phyloP scores from a whole-genome alignment of 1,284 basidiomycete genomes.

The Rhizoctonia solani region DNA sequence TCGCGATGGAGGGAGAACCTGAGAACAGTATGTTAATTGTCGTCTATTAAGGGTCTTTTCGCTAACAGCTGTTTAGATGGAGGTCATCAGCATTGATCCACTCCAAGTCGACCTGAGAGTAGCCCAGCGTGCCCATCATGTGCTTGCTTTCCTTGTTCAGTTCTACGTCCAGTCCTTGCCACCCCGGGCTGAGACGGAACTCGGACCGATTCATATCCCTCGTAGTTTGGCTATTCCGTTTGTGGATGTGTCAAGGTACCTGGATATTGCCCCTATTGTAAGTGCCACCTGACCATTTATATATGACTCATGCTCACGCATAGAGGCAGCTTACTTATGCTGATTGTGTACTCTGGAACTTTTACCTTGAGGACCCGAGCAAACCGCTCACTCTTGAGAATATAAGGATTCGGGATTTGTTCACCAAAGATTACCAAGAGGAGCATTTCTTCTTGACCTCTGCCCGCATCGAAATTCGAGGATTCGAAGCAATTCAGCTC shows the following conservation, averaged over 20 bases:
- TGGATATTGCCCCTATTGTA: constrained; percentile 56
- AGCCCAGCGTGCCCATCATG: constrained; percentile 55
- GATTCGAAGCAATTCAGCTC: constrained; percentile 54
- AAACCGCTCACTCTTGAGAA: constrained; percentile 44
- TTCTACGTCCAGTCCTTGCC: constrained; percentile 56
- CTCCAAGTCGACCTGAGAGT: constrained; percentile 45
- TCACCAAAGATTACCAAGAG: constrained; percentile 55
- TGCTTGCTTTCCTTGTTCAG: constrained; percentile 58
- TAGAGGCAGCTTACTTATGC: constrained; percentile 53
- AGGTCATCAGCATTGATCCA: constrained; percentile 43
- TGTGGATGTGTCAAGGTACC: constrained; percentile 50
- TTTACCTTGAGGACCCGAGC: constrained; percentile 46
- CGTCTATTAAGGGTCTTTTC: constrained; percentile 35
- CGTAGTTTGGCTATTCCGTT: constrained; percentile 53
- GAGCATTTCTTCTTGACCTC: constrained; percentile 59
- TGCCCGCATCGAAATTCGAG: constrained; percentile 56
- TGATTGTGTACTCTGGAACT: constrained; percentile 62
- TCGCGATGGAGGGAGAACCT: constrained; percentile 42
- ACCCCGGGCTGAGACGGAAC: constrained; percentile 38
- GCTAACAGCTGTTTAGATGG: constrained; percentile 41
- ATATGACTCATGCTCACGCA: neutral
- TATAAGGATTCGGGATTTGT: constrained; percentile 47
- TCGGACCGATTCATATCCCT: constrained; percentile 46
- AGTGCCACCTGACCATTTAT: neutral
- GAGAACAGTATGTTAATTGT: constrained; percentile 41